These are phyloP conservation scores for Castanopsis chinensis DNA, from an alignment of 306 rosid genomes.

Conservation along the genomic window DNA sequence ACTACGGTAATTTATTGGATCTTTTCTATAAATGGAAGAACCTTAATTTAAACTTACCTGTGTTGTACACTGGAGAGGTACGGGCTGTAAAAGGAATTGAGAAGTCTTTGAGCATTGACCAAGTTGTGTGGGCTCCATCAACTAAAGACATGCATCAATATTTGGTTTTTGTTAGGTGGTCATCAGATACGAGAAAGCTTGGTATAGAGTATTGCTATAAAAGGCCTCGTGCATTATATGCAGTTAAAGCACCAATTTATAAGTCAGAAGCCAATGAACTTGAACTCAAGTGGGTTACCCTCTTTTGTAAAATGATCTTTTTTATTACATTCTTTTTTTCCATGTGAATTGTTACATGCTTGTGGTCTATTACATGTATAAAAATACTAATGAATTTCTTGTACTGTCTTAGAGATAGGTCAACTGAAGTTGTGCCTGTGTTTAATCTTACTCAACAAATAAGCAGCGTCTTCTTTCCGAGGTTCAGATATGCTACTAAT, in stretches of 20 bases:
- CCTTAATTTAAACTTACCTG: slow-evolving; percentile 11
- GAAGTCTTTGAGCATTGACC: slow-evolving; percentile 73
- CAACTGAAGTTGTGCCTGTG: slow-evolving; percentile 33
- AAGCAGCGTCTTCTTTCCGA: slow-evolving; percentile 42
- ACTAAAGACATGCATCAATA: slow-evolving; percentile 40
- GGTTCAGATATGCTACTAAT: slow-evolving; percentile 58
- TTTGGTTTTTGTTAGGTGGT: slow-evolving; percentile 88
- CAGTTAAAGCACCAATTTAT: slow-evolving; percentile 39
- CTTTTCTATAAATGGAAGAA: not conserved
- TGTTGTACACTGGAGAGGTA: slow-evolving; percentile 60
- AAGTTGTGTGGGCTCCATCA: slow-evolving; percentile 84
- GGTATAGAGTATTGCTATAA: slow-evolving; percentile 82
- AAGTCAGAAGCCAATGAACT: slow-evolving; percentile 40
- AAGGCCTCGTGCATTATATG: slow-evolving; percentile 76
- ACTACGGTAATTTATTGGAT: slow-evolving; percentile 8
- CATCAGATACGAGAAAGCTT: slow-evolving; percentile 64
- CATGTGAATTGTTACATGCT: slow-evolving; percentile 2
- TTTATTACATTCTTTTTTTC: not conserved
- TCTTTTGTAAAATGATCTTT: slow-evolving; percentile 20
- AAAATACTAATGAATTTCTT: not conserved
- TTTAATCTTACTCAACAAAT: slow-evolving; percentile 43
- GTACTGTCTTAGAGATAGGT: slow-evolving; percentile 41
- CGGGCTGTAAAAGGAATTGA: slow-evolving; percentile 62
- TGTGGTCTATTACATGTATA: no score
- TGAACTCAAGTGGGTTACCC: slow-evolving; percentile 47